These are phyloP conservation scores for Aureobasidium sp. DNA, from an alignment of 2,329 filamentous ascomycete species.

Conservation along the genomic window DNA sequence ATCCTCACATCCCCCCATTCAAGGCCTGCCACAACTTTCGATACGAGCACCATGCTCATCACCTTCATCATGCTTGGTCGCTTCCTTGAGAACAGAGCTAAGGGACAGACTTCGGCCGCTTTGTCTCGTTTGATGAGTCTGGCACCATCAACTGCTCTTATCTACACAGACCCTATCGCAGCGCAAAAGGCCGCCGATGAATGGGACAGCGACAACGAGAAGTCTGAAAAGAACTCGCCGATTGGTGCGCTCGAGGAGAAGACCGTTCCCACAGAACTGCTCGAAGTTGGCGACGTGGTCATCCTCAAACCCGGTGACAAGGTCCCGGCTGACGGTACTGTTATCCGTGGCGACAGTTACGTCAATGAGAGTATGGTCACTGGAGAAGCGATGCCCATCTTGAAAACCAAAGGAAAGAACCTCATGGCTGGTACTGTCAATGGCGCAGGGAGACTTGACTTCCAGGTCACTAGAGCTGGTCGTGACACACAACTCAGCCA, in stretches of 20 bases:
- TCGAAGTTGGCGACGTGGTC: slow-evolving; percentile 89
- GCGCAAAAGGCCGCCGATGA: slow-evolving; percentile 80
- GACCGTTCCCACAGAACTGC: slow-evolving; percentile 83
- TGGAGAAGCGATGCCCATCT: slow-evolving; percentile 89
- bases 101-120: slow-evolving; percentile 92
- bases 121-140: slow-evolving; percentile 92
- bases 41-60: slow-evolving; percentile 97
- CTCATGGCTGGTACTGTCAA: slow-evolving; percentile 96
- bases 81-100: slow-evolving; percentile 88
- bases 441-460: slow-evolving; percentile 81
- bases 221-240: slow-evolving; percentile 35
- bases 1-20: slow-evolving; percentile 65
- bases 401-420: slow-evolving; percentile 70
- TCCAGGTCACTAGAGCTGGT: slow-evolving; percentile 84
- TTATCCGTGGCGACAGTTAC: slow-evolving; percentile 85
- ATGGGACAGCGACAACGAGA: slow-evolving; percentile 48
- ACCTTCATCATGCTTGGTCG: slow-evolving; percentile 89
- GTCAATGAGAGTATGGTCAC: slow-evolving; percentile 99
- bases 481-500: slow-evolving; percentile 95
- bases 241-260: slow-evolving; percentile 69
- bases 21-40: slow-evolving; percentile 82
- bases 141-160: slow-evolving; percentile 92
- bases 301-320: slow-evolving; percentile 92
- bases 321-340: slow-evolving; percentile 82
- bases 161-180: slow-evolving; percentile 89